Evolutionary conservation across 148 eudicot genomes (phyloP), one percentile per base, ranked within the genome.

Genomic region (Euryodendron excelsum): DNA sequence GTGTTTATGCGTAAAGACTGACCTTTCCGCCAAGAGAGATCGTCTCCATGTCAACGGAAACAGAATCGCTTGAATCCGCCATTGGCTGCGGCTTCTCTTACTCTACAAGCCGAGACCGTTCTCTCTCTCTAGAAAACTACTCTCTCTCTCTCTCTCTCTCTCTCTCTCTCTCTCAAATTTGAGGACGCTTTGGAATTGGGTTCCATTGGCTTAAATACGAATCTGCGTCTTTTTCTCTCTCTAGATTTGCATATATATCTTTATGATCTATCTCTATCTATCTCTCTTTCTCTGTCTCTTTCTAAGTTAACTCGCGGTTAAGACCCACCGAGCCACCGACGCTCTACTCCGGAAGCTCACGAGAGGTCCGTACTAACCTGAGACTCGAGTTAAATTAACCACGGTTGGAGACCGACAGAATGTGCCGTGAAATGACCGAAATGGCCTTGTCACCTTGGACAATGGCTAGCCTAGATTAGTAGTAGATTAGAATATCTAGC

Each of bases 21-120:
- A 91, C 94, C 94, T 89, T 86, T 76, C 87, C 87, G 78, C 85
- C 83, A 76, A 89, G 79, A 64, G 88, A 83, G 82, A 83, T 78
- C 25, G 91, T 77, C 25, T 86, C 92, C 81, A 91, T 89, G 82
- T 87, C 86, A 34, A 91, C 78, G 76, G 89, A 87, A 79, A 91
- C 84, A 63, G 85, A 86, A 69, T 91, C 88, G 80, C 82, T 80
- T 21, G 87, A 89, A 76, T 91, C 90, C 60, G 79, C 92, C 94
- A 91, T 88, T 76, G 52, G 75, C 56, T 36, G 58, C 68, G 30
- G 33, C 60, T 28, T 66, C 72, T 66, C 72, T 77, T 21, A 60
- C 70, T 18, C n/a, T 4, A 14, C 30, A 37, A 69, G 73, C 55
- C 73, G 73, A 44, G 31, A 45, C 73, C 73, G n/a, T n/a, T 69